Evolutionary conservation across 495 filamentous ascomycete genomes (phyloP), one percentile per base, ranked within the genome.

Genomic region (Cercophora newfieldiana): DNA sequence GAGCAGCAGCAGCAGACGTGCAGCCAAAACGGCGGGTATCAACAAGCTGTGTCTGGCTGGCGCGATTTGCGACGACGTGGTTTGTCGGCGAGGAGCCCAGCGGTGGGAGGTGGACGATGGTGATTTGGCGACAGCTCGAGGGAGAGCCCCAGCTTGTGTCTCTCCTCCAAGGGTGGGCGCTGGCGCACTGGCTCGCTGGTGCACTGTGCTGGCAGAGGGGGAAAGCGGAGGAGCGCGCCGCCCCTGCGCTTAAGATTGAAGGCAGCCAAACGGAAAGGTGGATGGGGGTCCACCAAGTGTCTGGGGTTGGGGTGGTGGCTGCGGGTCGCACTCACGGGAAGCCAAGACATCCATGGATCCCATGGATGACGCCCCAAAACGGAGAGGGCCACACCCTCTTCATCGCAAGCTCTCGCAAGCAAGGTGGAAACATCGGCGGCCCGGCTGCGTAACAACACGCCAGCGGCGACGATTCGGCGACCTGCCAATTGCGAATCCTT

Each of bases 171-270:
- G 54, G 21, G 48, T 19, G 59, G 44, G 60, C 48, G 54, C 28
- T 22, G 33, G 33, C 21, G 12, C 10, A n/a, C 48, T 24, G 48
- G 48, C 48, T 51, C 48, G 25, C 50, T 53, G 50, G 50, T 47
- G 63, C 33, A 30, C 51, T 49, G 33, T 22, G 19, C 53, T 49
- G 31, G 21, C 64, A 51, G 24, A 24, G 26, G 26, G 48, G 24
- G 33, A 29, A 30, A n/a, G 18, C 25, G 26, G 49, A 57, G 24
- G 65, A 58, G 33, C 47, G 31, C 51, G 57, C 71, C 64, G 48
- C 69, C 58, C n/a, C 69, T 73, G 71, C 71, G 69, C 71, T 71
- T 71, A 66, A 60, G 64, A 65, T 47, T 44, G 64, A 63, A 53
- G 61, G 54, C 58, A 69, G 69, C 64, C 69, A 66, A 69, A 67